A percentile compares a stretch with the other conserved stretches of the same genome.
Conservation (phyloP, 1,139 yeast species). For the Saccharomyces hybrid region DNA sequence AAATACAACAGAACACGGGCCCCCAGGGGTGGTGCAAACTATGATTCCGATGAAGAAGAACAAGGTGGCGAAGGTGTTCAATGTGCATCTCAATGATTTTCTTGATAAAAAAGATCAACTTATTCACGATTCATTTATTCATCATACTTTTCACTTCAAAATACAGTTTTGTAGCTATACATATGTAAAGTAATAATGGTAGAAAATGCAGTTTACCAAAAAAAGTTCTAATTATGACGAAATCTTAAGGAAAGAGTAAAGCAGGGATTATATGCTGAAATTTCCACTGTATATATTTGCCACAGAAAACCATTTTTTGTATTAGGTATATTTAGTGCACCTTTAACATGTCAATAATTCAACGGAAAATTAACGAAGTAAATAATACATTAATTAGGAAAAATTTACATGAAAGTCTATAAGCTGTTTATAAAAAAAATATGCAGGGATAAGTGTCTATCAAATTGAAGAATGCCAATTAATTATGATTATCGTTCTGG, state of each 20-base stretch:
- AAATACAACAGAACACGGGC: constrained; percentile 45
- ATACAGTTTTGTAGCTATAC: constrained; percentile 1
- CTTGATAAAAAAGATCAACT: constrained; percentile 1
- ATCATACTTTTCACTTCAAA: constrained; percentile 2
- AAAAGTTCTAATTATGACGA: neutral
- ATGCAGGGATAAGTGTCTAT: neutral
- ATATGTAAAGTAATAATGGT: neutral
- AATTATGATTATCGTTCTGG: neutral
- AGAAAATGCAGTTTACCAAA: neutral
- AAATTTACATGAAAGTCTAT: neutral
- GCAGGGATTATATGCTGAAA: neutral
- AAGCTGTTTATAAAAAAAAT: neutral
- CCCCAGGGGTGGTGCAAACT: constrained; percentile 40
- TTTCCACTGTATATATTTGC: too few species aligned
- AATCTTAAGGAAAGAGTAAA: neutral
- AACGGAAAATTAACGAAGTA: neutral
- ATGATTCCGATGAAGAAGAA: constrained; percentile 59
- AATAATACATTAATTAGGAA: neutral
- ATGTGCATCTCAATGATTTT: constrained; percentile 66
- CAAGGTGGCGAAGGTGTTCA: constrained; percentile 70
- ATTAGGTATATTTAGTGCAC: neutral
- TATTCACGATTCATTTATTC: neutral
- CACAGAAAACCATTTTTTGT: neutral
- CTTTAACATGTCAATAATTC: neutral
- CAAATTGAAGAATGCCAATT: neutral